Percentiles rank a stretch among this genome's conserved stretches.
Conservation (phyloP, 2,329 filamentous ascomycete species). For the Trichophaea hybrida region DNA sequence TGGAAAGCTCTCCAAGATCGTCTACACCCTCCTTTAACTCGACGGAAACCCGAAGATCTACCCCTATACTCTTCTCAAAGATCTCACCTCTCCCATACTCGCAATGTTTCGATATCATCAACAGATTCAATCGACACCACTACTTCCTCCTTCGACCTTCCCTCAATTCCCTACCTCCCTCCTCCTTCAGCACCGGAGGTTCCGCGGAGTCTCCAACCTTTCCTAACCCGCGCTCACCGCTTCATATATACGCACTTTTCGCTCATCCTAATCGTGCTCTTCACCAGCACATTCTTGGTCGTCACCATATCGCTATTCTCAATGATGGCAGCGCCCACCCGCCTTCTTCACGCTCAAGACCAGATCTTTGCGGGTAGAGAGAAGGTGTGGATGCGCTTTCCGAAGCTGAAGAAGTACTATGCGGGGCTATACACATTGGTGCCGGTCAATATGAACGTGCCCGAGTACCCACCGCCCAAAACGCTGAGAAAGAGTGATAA, state of each 20-base stretch:
- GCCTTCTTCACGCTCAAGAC: background rate
- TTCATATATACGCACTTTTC: background rate
- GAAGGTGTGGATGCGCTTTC: conserved; percentile 7
- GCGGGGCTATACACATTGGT: conserved; percentile 67
- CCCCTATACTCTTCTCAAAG: background rate
- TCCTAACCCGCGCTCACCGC: background rate
- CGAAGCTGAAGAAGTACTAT: conserved; percentile 63
- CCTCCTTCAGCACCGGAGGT: background rate
- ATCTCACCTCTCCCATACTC: background rate
- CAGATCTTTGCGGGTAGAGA: background rate
- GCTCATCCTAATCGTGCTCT: background rate
- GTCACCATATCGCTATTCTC: background rate
- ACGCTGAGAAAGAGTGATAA: conserved; percentile 38
- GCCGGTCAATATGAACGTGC: conserved; percentile 48
- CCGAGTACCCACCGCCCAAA: conserved; percentile 59
- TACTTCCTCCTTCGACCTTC: background rate
- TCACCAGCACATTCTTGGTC: background rate
- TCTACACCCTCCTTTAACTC: conserved; percentile 7
- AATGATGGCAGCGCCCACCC: background rate
- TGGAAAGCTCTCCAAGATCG: conserved; percentile 12
- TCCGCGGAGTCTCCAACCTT: background rate
- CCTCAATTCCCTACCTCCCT: background rate
- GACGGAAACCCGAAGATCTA: background rate
- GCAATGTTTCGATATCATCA: background rate
- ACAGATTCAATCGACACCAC: background rate